Evolutionary conservation across 163 green algal genomes (phyloP).

Genomic region (Chloroidium sp.): DNA sequence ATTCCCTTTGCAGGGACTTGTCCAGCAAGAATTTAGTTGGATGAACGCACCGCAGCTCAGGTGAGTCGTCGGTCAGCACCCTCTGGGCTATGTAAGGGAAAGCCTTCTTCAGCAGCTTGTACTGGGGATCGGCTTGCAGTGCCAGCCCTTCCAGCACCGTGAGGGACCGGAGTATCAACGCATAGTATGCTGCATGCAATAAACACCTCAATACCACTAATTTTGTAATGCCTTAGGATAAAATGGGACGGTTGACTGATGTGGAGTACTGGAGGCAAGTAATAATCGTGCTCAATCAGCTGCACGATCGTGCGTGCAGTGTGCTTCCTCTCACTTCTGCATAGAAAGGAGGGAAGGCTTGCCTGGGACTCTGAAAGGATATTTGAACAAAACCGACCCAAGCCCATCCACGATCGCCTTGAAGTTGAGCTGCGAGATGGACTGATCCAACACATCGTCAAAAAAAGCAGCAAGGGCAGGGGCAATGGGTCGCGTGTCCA

Average conservation of each 20-base stretch:
- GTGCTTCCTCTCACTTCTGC: too few relatives aligned
- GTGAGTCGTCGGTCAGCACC: slow-evolving; percentile 86
- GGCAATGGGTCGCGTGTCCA: slow-evolving; percentile 91
- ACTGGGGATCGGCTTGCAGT: slow-evolving; percentile 54
- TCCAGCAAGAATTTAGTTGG: too few relatives aligned
- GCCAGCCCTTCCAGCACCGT: slow-evolving; percentile 83
- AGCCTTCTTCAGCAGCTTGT: slow-evolving; percentile 85
- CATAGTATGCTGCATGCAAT: slow-evolving; percentile 72
- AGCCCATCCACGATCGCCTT: slow-evolving; percentile 86
- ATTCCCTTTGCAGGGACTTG: too few relatives aligned
- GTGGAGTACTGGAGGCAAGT: too few relatives aligned
- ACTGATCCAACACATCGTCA: slow-evolving; percentile 75
- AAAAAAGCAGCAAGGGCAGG: slow-evolving; percentile 84
- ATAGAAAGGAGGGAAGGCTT: too few relatives aligned
- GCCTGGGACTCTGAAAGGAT: slow-evolving; percentile 62
- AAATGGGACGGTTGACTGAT: too few relatives aligned
- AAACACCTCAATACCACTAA: not conserved
- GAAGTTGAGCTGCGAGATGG: slow-evolving; percentile 83
- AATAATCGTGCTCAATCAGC: too few relatives aligned
- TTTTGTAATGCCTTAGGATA: not conserved
- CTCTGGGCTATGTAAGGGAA: slow-evolving; percentile 95
- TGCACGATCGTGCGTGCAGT: too few relatives aligned
- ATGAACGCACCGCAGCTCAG: slow-evolving; percentile 58
- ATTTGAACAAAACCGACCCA: slow-evolving; percentile 89
- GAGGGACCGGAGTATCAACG: slow-evolving; percentile 87